Evolutionary conservation across 225 moss, liverwort and hornwort genomes (phyloP), one percentile per base, ranked within the genome.

Genomic region (Climacium dendroides): DNA sequence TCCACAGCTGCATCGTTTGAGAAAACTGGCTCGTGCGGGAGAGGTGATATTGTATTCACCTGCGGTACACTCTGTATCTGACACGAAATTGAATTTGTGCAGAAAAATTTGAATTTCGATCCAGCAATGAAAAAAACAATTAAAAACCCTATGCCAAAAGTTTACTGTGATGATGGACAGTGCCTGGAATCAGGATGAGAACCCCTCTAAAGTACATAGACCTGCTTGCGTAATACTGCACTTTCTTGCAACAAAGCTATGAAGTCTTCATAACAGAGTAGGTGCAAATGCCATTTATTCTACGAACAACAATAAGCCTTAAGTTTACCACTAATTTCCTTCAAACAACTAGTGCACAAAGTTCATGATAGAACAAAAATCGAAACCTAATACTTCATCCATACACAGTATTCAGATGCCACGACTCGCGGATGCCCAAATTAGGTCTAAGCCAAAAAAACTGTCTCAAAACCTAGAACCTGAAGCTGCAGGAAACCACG

Each of bases 21-120:
- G 85, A 93, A 93, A 41, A 93, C 80, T 58, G 97, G 98, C 87
- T 98, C 98, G 39, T 94, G 98, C 64, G 98, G 98, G 89, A 98
- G 98, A 43, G 98, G 98, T 79, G 97, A 94, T 16, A 98, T 91
- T 73, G 96, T 93, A 53, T 96, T 95, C 62, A 90, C 96, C 90
- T 98, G 98, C 34, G 96, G 93, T n/a, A 97, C 96, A 89, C 87
- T 95, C 94, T 96, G 93, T 86, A 92, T 39, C 85, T 57, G 69
- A 83, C 41, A 82, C 29, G 32, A 30, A 45, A 45, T 54, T 28
- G 23, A 72, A 79, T 92, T 66, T 62, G 79, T 35, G 37, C 39
- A 60, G 30, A 55, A 22, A 55, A 30, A 35, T 18, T 50, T 62
- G 13, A 60, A 53, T 18, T 57, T 85, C 28, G 50, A 52, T 76